These are phyloP conservation scores for Acacia melanoxylon DNA, from an alignment of 306 rosid species.

Conservation along the genomic window DNA sequence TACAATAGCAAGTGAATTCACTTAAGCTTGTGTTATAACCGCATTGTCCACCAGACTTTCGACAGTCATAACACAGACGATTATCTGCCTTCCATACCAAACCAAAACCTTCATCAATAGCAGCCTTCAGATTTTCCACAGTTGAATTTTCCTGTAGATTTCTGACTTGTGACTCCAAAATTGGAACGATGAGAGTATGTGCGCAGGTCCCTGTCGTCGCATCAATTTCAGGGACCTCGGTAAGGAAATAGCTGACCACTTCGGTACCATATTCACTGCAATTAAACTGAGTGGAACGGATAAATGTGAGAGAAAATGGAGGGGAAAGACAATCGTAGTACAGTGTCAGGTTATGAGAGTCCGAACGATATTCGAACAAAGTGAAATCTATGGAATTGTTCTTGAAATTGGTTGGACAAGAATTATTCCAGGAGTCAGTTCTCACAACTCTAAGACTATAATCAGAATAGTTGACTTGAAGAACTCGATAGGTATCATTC, in stretches of 20 bases:
- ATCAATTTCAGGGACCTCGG: background rate
- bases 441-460: constrained; percentile 40
- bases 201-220: constrained; percentile 25
- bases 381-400: constrained; percentile 25
- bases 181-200: constrained; percentile 27
- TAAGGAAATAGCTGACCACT: constrained; percentile 26
- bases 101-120: constrained; percentile 46
- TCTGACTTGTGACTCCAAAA: constrained; percentile 30
- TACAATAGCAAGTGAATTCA: constrained; percentile 54
- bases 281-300: constrained; percentile 26
- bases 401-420: constrained; percentile 32
- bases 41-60: constrained; percentile 47
- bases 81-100: constrained; percentile 51
- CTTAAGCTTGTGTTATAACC: constrained; percentile 34
- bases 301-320: background rate
- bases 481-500: constrained; percentile 30
- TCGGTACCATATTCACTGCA: constrained; percentile 33
- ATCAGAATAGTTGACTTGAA: constrained; percentile 15
- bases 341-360: constrained; percentile 24
- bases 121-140: constrained; percentile 16
- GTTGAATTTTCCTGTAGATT: constrained; percentile 1
- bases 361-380: constrained; percentile 28
- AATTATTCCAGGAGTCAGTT: constrained; percentile 41
- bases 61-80: constrained; percentile 43
- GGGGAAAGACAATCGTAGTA: constrained; percentile 44